Percentiles rank a stretch among this genome's conserved stretches.
phyloP scores from a whole-genome alignment of 1,139 yeast species.

The Geotrichum bryndzae region DNA sequence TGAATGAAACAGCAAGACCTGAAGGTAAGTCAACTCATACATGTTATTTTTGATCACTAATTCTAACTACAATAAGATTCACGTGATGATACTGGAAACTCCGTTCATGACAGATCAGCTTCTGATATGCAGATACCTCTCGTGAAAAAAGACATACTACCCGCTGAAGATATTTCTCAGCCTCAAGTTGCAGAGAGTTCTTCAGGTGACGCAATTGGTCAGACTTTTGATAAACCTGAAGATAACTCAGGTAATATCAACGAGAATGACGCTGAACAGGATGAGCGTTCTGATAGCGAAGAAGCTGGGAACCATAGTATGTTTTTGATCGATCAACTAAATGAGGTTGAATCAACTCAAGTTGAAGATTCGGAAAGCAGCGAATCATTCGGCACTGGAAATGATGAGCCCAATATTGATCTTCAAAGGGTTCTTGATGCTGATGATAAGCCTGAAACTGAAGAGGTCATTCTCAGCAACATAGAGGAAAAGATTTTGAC shows the following conservation, averaged over 20 bases:
- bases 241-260: background rate
- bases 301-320: background rate
- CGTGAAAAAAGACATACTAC: background rate
- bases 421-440: background rate
- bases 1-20: background rate
- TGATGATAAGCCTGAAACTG: background rate
- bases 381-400: background rate
- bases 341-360: background rate
- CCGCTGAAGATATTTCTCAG: background rate
- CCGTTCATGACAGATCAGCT: background rate
- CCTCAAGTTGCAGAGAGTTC: background rate
- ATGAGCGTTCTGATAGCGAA: background rate
- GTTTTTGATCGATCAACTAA: background rate
- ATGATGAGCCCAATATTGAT: background rate
- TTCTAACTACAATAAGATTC: background rate
- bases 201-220: background rate
- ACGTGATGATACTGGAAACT: background rate
- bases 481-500: conserved; percentile 27
- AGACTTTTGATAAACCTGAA: conserved; percentile 24
- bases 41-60: background rate
- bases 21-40: conserved; percentile 12
- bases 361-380: background rate
- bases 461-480: conserved; percentile 17
- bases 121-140: background rate
- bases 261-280: conserved; percentile 22